Percentiles rank a stretch among this genome's conserved stretches.
These are phyloP conservation scores for Neospermospora avenae DNA, from an alignment of 2,329 filamentous ascomycete species.

Conservation along the genomic window DNA sequence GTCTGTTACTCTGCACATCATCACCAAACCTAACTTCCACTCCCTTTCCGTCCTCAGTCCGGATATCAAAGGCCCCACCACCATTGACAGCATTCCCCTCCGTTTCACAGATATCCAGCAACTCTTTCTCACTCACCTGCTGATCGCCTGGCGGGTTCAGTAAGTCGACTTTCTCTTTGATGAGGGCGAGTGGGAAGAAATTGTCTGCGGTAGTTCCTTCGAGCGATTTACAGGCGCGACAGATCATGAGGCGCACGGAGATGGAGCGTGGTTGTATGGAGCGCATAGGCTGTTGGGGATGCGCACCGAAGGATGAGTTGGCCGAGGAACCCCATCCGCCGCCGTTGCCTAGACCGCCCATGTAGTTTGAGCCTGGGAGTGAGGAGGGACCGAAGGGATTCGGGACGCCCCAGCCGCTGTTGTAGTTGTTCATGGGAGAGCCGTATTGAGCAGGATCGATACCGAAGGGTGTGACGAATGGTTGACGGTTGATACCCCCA, in stretches of 20 bases:
- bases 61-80: slow-evolving; percentile 76
- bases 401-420: slow-evolving; percentile 35
- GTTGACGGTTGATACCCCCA: slow-evolving; percentile 28
- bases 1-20: slow-evolving; percentile 43
- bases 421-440: slow-evolving; percentile 30
- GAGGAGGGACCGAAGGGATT: slow-evolving; percentile 35
- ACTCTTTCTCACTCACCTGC: slow-evolving; percentile 57
- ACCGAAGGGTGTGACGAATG: slow-evolving; percentile 33
- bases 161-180: slow-evolving; percentile 62
- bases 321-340: slow-evolving; percentile 31
- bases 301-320: slow-evolving; percentile 47
- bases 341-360: slow-evolving; percentile 32
- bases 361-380: slow-evolving; percentile 32
- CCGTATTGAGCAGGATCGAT: slow-evolving; percentile 32
- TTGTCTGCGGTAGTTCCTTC: slow-evolving; percentile 50
- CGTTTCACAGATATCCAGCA: slow-evolving; percentile 80
- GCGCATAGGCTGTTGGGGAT: slow-evolving; percentile 40
- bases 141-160: slow-evolving; percentile 49
- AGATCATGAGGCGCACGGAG: slow-evolving; percentile 69
- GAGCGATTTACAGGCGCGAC: slow-evolving; percentile 70
- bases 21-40: slow-evolving; percentile 53
- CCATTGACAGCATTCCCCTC: slow-evolving; percentile 84
- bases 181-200: slow-evolving; percentile 65
- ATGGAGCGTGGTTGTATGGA: slow-evolving; percentile 62
- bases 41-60: slow-evolving; percentile 25